Percentiles rank a stretch among this genome's conserved stretches.
Evolutionary conservation across 1,139 yeast genomes (phyloP).

Genomic region (Kurtzmaniella quercitrusa): DNA sequence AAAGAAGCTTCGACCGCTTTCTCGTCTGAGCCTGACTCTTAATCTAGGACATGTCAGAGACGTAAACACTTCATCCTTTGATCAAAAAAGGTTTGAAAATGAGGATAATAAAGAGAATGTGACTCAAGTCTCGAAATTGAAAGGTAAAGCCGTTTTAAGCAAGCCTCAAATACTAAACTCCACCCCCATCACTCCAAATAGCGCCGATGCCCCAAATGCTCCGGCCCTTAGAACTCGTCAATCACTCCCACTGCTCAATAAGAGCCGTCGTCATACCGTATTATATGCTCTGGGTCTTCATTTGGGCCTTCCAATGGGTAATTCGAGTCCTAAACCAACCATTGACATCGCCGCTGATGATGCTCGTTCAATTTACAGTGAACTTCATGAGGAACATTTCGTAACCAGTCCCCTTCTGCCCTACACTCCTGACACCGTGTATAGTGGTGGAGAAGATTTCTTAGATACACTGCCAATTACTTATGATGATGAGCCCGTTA

Average conservation of each 20-base stretch:
- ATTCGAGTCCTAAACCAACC: background rate
- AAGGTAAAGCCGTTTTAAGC: background rate
- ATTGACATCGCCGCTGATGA: background rate
- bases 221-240: slow-evolving; percentile 1
- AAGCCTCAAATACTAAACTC: background rate
- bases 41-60: background rate
- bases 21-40: slow-evolving; percentile 1
- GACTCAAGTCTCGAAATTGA: background rate
- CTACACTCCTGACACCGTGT: background rate
- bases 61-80: background rate
- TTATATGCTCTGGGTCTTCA: background rate
- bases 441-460: background rate
- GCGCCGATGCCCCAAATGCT: background rate
- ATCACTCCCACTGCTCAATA: slow-evolving; percentile 1
- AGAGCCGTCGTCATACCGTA: slow-evolving; percentile 1
- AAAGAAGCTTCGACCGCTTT: slow-evolving; percentile 1
- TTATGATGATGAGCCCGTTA: background rate
- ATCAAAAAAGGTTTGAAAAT: background rate
- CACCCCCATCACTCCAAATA: background rate
- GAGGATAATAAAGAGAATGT: background rate
- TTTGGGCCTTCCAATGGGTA: background rate
- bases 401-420: background rate
- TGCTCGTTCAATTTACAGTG: background rate
- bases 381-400: background rate
- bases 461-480: slow-evolving; percentile 1